Conservation (phyloP, 2,329 filamentous ascomycete species). For the Botrytis paeoniae region DNA sequence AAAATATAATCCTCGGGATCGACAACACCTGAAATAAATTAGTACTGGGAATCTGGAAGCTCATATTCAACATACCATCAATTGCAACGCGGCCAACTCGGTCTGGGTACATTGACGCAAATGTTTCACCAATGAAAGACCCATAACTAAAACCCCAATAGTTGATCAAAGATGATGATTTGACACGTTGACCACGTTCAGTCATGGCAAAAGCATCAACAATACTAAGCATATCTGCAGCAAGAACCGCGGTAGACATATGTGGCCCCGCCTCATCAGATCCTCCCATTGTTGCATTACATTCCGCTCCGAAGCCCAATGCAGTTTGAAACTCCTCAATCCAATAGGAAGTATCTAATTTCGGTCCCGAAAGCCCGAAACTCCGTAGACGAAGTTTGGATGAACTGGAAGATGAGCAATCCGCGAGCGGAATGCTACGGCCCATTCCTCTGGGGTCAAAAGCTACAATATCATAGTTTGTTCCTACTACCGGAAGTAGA, state of each 20-base stretch:
- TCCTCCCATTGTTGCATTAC: neutral
- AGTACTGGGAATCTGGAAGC: neutral
- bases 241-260: constrained; percentile 35
- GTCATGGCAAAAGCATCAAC: constrained; percentile 34
- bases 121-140: constrained; percentile 43
- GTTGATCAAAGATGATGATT: constrained; percentile 37
- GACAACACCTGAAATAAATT: constrained; percentile 17
- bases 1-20: constrained; percentile 32
- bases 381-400: neutral
- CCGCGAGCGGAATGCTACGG: constrained; percentile 22
- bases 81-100: constrained; percentile 42
- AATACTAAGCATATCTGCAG: constrained; percentile 37
- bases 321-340: neutral
- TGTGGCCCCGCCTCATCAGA: constrained; percentile 38
- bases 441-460: constrained; percentile 48
- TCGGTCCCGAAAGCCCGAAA: constrained; percentile 13
- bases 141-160: constrained; percentile 52
- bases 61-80: constrained; percentile 22
- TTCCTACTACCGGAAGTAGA: constrained; percentile 44
- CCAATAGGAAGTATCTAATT: neutral
- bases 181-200: constrained; percentile 15
- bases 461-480: constrained; percentile 49
- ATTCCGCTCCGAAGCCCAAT: neutral
- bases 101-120: constrained; percentile 44
- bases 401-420: constrained; percentile 18